phyloP scores from a whole-genome alignment of 768 basidiomycete genomes.

The Chalciporus piperatus region DNA sequence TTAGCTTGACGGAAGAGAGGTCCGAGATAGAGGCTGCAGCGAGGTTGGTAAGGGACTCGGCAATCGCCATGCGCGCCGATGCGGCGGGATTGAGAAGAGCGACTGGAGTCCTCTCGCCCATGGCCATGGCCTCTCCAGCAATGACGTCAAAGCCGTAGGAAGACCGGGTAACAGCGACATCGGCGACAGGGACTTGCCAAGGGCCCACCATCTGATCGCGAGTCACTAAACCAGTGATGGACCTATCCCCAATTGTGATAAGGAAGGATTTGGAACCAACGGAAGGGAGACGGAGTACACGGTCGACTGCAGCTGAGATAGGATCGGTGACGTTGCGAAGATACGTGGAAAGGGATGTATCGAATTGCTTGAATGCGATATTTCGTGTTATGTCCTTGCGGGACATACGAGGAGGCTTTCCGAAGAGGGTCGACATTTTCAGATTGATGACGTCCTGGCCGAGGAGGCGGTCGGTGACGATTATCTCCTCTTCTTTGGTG shows the following conservation, averaged over 20 bases:
- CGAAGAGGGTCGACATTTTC: constrained; percentile 94
- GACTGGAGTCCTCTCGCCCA: constrained; percentile 94
- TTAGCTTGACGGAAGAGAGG: constrained; percentile 82
- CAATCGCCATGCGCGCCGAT: constrained; percentile 95
- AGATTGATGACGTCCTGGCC: constrained; percentile 79
- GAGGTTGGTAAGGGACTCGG: constrained; percentile 90
- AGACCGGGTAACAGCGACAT: constrained; percentile 94
- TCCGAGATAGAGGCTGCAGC: constrained; percentile 73
- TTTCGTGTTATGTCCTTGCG: constrained; percentile 57
- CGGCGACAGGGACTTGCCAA: constrained; percentile 97
- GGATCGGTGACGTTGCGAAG: constrained; percentile 51
- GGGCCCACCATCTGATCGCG: constrained; percentile 99
- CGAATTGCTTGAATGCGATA: constrained; percentile 54
- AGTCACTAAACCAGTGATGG: constrained; percentile 90
- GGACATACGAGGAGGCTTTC: constrained; percentile 91
- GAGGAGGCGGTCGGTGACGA: constrained; percentile 87
- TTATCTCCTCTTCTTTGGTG: constrained; percentile 74
- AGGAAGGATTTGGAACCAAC: constrained; percentile 97
- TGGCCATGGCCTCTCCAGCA: constrained; percentile 95
- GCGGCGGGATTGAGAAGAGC: constrained; percentile 86
- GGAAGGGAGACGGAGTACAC: constrained; percentile 86
- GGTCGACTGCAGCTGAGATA: constrained; percentile 63
- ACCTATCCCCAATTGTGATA: constrained; percentile 96
- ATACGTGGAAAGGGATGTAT: constrained; percentile 65
- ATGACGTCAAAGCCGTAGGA: constrained; percentile 88